A percentile compares a stretch with the other conserved stretches of the same genome.
Evolutionary conservation across 441 rosid species (phyloP).

Genomic region (Hypseocharis bilobata): DNA sequence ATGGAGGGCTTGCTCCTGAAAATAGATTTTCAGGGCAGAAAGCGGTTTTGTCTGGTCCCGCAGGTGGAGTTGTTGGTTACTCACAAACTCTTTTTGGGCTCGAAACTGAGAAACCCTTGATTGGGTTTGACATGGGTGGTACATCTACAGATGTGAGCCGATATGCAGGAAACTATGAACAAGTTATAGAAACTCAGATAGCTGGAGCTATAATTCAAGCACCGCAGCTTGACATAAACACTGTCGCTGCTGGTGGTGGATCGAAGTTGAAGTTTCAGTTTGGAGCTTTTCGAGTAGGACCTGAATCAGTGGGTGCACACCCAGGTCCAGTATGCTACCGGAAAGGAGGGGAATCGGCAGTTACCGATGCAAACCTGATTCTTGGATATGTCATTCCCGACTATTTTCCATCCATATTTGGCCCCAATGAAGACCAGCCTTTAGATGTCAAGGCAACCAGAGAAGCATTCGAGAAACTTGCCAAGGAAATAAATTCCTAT

Average conservation of each 20-base stretch:
- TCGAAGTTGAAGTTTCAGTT: conserved; percentile 79
- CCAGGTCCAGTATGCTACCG: conserved; percentile 94
- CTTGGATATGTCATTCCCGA: conserved; percentile 86
- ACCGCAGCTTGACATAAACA: conserved; percentile 90
- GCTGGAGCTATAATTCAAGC: conserved; percentile 91
- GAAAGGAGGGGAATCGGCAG: conserved; percentile 83
- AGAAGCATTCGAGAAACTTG: conserved; percentile 66
- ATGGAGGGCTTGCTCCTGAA: conserved; percentile 92
- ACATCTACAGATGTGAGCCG: conserved; percentile 95
- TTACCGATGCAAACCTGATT: conserved; percentile 81
- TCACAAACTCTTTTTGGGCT: conserved; percentile 83
- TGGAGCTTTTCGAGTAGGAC: conserved; percentile 87
- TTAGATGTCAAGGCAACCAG: conserved; percentile 62
- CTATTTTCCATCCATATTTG: conserved; percentile 83
- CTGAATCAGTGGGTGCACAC: conserved; percentile 92
- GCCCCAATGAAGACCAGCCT: conserved; percentile 71
- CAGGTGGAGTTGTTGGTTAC: conserved; percentile 97
- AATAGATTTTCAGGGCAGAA: conserved; percentile 88
- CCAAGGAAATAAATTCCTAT: conserved; percentile 58
- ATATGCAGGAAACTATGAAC: conserved; percentile 88
- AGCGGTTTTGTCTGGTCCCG: conserved; percentile 93
- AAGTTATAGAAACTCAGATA: conserved; percentile 84
- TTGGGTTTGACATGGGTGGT: conserved; percentile 98
- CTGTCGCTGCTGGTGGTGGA: conserved; percentile 98
- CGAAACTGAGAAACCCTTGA: conserved; percentile 81